Conservation (phyloP, 2,329 filamentous ascomycete genomes). For the Calonectria multiphialidica region DNA sequence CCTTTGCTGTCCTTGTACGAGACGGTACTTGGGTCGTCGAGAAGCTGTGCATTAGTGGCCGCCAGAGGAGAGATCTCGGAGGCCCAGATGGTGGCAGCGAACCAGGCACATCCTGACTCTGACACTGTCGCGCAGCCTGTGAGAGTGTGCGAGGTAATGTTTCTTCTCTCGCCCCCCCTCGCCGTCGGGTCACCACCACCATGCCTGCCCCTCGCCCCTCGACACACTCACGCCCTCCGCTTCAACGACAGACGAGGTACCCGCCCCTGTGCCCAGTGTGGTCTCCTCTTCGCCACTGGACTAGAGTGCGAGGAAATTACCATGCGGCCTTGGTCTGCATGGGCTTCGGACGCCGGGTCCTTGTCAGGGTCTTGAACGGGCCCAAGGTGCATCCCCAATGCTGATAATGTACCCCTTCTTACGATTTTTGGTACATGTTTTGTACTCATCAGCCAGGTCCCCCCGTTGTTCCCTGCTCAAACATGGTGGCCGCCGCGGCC, state of each 20-base stretch:
- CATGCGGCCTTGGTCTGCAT: slow-evolving; percentile 41
- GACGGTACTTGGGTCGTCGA: slow-evolving; percentile 34
- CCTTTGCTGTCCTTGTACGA: slow-evolving; percentile 37
- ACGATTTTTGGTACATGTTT: neutral
- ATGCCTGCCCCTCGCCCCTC: slow-evolving; percentile 33
- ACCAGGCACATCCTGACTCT: slow-evolving; percentile 43
- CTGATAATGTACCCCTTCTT: slow-evolving; percentile 16
- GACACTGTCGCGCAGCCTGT: slow-evolving; percentile 15
- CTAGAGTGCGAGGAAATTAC: slow-evolving; percentile 40
- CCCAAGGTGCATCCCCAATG: slow-evolving; percentile 34
- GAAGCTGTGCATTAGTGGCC: slow-evolving; percentile 50
- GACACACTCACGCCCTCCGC: slow-evolving; percentile 29
- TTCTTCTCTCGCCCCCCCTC: slow-evolving; percentile 20
- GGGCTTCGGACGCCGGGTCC: slow-evolving; percentile 38
- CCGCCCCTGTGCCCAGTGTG: slow-evolving; percentile 37
- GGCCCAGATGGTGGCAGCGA: slow-evolving; percentile 43
- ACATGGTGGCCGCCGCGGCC: slow-evolving; percentile 29
- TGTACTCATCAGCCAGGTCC: neutral
- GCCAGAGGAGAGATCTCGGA: slow-evolving; percentile 49
- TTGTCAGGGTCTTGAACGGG: slow-evolving; percentile 23
- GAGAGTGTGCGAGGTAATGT: slow-evolving; percentile 26
- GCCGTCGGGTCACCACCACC: slow-evolving; percentile 22
- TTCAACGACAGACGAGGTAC: slow-evolving; percentile 39
- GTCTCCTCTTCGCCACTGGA: slow-evolving; percentile 45
- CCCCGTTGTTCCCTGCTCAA: slow-evolving; percentile 28